Conservation (phyloP, 805 yeast genomes). For the Ascoidea rubescens region DNA sequence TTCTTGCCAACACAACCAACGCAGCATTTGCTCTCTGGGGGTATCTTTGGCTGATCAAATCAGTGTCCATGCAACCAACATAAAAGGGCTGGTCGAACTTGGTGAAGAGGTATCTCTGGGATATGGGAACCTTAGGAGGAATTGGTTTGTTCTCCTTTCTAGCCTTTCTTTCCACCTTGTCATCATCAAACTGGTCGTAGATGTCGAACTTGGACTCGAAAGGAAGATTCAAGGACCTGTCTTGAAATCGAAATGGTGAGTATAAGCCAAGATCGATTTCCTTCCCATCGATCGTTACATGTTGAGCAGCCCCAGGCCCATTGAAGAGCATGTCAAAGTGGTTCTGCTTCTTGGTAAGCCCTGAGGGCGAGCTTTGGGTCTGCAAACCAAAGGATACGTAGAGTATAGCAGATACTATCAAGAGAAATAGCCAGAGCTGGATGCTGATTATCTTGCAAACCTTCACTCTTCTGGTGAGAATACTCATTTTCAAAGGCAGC, state of each 20-base stretch:
- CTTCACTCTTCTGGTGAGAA: slow-evolving; percentile 1
- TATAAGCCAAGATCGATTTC: not conserved
- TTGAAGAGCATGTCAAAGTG: not conserved
- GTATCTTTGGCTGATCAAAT: not conserved
- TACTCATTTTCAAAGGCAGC: not conserved
- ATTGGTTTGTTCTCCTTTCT: not conserved
- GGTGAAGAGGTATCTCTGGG: slow-evolving; percentile 7
- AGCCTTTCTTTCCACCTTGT: slow-evolving; percentile 2
- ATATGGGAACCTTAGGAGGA: no score
- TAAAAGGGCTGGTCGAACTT: slow-evolving; percentile 10
- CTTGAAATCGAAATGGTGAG: not conserved
- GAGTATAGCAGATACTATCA: not conserved
- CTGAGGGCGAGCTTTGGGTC: not conserved
- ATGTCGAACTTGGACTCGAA: not conserved
- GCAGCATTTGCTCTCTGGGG: slow-evolving; percentile 60
- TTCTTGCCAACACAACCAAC: slow-evolving; percentile 71
- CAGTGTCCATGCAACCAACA: slow-evolving; percentile 10
- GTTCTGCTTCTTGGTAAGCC: not conserved
- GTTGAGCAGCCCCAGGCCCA: not conserved
- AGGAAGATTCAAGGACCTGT: no score
- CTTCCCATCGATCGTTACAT: not conserved
- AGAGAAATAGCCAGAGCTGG: slow-evolving; percentile 7
- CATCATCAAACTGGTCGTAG: not conserved
- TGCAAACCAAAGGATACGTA: not conserved
- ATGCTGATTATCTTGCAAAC: not conserved